These are phyloP conservation scores for Beta vulgaris DNA, from an alignment of 148 eudicot species.

Conservation along the genomic window DNA sequence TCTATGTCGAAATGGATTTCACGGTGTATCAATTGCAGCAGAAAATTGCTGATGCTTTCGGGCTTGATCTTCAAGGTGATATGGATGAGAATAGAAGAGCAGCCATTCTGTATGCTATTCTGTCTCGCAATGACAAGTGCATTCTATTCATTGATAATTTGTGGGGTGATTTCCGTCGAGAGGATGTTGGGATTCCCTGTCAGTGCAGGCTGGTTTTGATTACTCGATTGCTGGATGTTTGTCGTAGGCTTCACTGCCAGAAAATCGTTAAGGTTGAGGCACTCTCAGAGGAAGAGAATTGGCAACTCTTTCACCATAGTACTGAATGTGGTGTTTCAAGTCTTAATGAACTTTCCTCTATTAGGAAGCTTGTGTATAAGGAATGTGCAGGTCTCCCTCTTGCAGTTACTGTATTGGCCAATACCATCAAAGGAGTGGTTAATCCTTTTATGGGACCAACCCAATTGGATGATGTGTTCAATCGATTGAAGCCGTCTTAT, in stretches of 20 bases:
- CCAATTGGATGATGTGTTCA: neutral
- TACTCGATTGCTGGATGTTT: constrained; percentile 17
- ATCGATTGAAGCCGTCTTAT: constrained; percentile 15
- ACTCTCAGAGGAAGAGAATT: constrained; percentile 14
- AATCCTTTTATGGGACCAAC: constrained; percentile 8
- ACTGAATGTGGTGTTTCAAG: neutral
- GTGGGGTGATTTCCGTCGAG: constrained; percentile 18
- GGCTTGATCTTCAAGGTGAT: constrained; percentile 15
- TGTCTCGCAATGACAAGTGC: neutral
- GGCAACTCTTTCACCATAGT: constrained; percentile 16
- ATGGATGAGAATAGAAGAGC: constrained; percentile 24
- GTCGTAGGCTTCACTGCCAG: constrained; percentile 23
- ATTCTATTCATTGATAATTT: constrained; percentile 21
- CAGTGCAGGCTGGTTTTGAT: constrained; percentile 15
- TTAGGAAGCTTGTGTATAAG: constrained; percentile 4
- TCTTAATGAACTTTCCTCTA: neutral
- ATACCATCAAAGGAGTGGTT: constrained; percentile 4
- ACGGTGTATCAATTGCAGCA: constrained; percentile 12
- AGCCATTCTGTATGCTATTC: constrained; percentile 12
- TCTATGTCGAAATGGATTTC: constrained; percentile 13
- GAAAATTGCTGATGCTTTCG: constrained; percentile 11
- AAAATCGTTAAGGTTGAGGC: constrained; percentile 16
- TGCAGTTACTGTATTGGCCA: constrained; percentile 17
- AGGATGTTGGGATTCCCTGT: constrained; percentile 26
- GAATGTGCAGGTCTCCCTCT: constrained; percentile 24